Base-by-base conservation (phyloP, 2,329 filamentous ascomycete species). In the Gyromitra esculenta region DNA sequence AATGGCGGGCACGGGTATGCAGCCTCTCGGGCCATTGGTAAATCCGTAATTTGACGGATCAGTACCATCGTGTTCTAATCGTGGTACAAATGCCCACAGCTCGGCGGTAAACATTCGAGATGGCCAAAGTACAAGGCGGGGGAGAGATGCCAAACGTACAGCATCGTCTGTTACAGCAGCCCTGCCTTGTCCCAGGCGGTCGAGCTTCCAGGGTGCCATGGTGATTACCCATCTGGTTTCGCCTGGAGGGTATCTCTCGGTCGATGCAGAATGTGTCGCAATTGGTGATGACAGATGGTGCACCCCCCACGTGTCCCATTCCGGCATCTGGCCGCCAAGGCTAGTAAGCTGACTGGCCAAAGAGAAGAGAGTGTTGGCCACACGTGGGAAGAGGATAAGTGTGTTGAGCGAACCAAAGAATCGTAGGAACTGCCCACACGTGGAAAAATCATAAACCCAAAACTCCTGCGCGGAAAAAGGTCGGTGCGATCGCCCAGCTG, bases 281-380 rank as follows among this genome's bases (percentile, higher is more conserved):
- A 45, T 18, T 54, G 50, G 18, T 25, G 11, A 21, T 54, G 9
- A 18, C 50, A 15, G 50, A 25, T 25, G 21, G 13, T 37, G 15
- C 4, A 13, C 31, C 8, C 50, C 64, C 45, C 64, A 67, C 64
- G 37, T 57, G 50, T n/a, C 31, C 45, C 45, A 15, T 54, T 54
- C 21, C 18, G 45, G 18, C 25, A 54, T 65, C 54, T 15, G n/a
- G n/a, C 54, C 5, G 63, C 62, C 62, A 52, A 65, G 64, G 8
- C n/a, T 1, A 31, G 57, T 13, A n/a, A 21, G 57, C 57, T 15
- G 43, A 45, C 37, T n/a, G 62, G 13, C 43, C 37, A 54, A 56
- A 41, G 31, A 56, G 64, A 41, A 39, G 8, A 8, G 25, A 67
- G 35, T 6, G 43, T 5, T 43, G 11, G 50, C 43, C 31, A 56